phyloP scores from a whole-genome alignment of 352 stramenopile species.

The Pythium vanterpoolii region DNA sequence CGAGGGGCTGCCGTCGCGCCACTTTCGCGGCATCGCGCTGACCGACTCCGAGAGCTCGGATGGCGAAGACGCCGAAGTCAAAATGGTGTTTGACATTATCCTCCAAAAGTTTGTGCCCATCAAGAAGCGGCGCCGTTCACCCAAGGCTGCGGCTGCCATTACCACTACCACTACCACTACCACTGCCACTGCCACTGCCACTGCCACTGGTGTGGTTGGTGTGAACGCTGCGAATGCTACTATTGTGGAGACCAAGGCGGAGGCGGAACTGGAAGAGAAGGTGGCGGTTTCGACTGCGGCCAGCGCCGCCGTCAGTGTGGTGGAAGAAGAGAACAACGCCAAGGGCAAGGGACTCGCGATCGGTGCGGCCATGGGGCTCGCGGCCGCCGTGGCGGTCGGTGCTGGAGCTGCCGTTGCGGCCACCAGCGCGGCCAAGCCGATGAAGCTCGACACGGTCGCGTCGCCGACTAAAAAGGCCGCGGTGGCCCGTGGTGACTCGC shows the following conservation, averaged over 20 bases:
- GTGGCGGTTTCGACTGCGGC: neutral
- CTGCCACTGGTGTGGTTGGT: neutral
- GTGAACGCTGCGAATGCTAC: too few species aligned
- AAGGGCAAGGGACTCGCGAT: slow-evolving; percentile 1
- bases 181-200: neutral
- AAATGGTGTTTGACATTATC: slow-evolving; percentile 20
- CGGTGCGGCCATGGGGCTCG: slow-evolving; percentile 1
- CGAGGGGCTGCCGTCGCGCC: slow-evolving; percentile 3
- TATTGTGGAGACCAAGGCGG: neutral
- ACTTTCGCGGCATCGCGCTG: slow-evolving; percentile 11
- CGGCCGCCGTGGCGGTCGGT: neutral
- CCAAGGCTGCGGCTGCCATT: neutral
- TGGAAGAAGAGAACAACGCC: neutral
- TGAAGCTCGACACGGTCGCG: slow-evolving; percentile 12
- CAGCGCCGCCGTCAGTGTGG: neutral
- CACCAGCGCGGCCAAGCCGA: neutral
- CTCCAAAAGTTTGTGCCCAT: slow-evolving; percentile 12
- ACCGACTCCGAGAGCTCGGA: slow-evolving; percentile 18
- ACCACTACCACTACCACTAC: neutral
- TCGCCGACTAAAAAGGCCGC: neutral
- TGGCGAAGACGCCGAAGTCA: slow-evolving; percentile 10
- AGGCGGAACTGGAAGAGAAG: slow-evolving; percentile 7
- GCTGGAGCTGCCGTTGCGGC: neutral
- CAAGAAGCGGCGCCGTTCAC: neutral
- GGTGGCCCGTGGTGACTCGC: neutral